phyloP scores from a whole-genome alignment of 2,329 filamentous ascomycete genomes.

The Curvularia eragrostidis region DNA sequence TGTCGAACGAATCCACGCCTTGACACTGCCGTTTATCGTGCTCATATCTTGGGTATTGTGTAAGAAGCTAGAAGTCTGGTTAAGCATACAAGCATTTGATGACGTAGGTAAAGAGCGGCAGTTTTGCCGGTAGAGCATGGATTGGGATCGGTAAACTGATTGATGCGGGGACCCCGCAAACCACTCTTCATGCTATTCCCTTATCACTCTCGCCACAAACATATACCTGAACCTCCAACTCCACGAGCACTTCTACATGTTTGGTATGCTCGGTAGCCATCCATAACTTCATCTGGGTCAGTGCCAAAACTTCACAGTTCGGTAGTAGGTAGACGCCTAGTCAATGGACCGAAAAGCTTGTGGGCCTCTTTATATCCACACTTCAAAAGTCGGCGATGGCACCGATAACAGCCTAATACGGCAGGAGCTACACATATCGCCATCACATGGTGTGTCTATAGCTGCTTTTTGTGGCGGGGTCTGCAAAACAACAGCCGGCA shows the following conservation, averaged over 20 bases:
- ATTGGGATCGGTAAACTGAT: not conserved
- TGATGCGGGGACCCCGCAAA: not conserved
- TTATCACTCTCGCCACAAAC: not conserved
- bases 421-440: not conserved
- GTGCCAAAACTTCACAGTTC: not conserved
- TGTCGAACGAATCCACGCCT: not conserved
- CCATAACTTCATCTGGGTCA: not conserved
- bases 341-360: not conserved
- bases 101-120: not conserved
- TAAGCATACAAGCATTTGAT: not conserved
- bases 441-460: not conserved
- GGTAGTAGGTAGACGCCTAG: not conserved
- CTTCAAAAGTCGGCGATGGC: not conserved
- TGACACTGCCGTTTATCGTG: not conserved
- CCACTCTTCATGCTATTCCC: not conserved
- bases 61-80: not conserved
- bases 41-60: not conserved
- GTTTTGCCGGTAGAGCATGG: not conserved
- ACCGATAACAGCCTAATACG: not conserved
- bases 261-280: not conserved
- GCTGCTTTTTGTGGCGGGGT: not conserved
- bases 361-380: not conserved
- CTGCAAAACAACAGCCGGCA: not conserved
- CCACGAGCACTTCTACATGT: not conserved
- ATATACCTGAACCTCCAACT: not conserved